Percentiles rank a stretch among this genome's conserved stretches.
phyloP scores from a whole-genome alignment of 805 yeast genomes.

The Wickerhamiella occidentalis region DNA sequence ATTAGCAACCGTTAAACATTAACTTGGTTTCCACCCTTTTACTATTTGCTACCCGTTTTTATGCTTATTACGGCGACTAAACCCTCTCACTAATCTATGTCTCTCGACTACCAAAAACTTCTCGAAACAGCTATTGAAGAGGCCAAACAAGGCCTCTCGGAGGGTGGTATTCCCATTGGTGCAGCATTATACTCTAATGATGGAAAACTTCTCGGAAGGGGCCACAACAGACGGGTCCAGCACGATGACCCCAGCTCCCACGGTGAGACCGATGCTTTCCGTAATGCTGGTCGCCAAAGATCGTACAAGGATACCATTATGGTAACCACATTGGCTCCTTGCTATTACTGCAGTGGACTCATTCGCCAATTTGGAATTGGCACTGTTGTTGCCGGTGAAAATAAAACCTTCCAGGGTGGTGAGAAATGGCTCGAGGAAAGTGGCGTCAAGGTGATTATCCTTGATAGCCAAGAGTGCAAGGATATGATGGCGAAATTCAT shows the following conservation, averaged over 20 bases:
- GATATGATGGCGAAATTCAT: constrained; percentile 69
- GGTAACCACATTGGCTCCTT: constrained; percentile 88
- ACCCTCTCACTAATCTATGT: not conserved
- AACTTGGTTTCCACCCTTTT: too few species aligned
- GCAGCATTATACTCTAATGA: constrained; percentile 62
- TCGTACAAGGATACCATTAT: constrained; percentile 75
- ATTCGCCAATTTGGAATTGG: constrained; percentile 77
- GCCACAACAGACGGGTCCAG: constrained; percentile 86
- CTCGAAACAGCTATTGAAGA: constrained; percentile 26
- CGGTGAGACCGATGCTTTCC: constrained; percentile 84
- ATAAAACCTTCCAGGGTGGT: constrained; percentile 68
- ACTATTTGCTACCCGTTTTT: too few species aligned
- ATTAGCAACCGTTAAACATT: too few species aligned
- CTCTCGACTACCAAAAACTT: constrained; percentile 21
- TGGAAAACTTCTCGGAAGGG: constrained; percentile 73
- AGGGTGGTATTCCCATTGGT: constrained; percentile 90
- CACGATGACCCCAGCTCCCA: constrained; percentile 73
- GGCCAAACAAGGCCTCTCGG: constrained; percentile 38
- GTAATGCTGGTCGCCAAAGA: constrained; percentile 75
- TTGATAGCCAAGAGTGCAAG: constrained; percentile 30
- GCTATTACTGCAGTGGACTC: constrained; percentile 93
- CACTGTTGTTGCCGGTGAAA: constrained; percentile 83
- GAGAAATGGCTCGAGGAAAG: constrained; percentile 56
- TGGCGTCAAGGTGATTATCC: constrained; percentile 41
- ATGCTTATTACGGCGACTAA: too few species aligned